Evolutionary conservation across 1,284 basidiomycete species (phyloP), one percentile per base, ranked within the genome.

Genomic region (Boletus mariae): DNA sequence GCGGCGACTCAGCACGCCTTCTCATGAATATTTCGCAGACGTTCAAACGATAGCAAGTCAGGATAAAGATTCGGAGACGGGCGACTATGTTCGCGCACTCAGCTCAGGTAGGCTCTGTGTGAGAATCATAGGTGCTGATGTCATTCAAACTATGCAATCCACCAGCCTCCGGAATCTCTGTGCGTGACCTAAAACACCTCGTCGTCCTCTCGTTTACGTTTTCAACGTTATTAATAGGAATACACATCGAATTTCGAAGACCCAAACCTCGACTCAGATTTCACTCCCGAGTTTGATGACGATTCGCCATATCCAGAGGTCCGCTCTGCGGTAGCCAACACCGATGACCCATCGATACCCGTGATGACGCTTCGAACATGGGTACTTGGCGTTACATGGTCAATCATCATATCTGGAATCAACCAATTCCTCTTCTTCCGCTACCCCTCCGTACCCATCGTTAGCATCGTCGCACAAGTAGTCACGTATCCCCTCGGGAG

Each of bases 391-490:
- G 56, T 82, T n/a, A 57, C 74, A 15, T 78, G 75, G 72, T 73
- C 80, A 38, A 76, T 79, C 52, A 51, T 78, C 55, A 74, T 79
- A 53, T 68, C 82, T 2, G 80, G 80, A 45, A 70, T 83, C 61
- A 83, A 83, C 62, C 81, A 82, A 55, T 80, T 82, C 60, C 78
- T 82, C 62, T 76, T 74, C 63, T 75, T 81, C 54, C 75, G 80
- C 23, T 82, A 78, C 61, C 79, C 80, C 10, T 73, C 72, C 17
- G 74, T 81, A 5, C 61, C 69, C 17, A 71, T 81, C 50, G 68
- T 72, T 25, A 59, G 63, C 70, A 67, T 81, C 52, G 80, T 82
- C 29, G 80, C 80, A 10, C 79, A 80, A 55, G 67, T 84, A 2
- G 61, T 83, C 9, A 73, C 76, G 0, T 82, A 86, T 61, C 87